phyloP scores from a whole-genome alignment of 2,329 filamentous ascomycete species.

The Apiospora koreana region DNA sequence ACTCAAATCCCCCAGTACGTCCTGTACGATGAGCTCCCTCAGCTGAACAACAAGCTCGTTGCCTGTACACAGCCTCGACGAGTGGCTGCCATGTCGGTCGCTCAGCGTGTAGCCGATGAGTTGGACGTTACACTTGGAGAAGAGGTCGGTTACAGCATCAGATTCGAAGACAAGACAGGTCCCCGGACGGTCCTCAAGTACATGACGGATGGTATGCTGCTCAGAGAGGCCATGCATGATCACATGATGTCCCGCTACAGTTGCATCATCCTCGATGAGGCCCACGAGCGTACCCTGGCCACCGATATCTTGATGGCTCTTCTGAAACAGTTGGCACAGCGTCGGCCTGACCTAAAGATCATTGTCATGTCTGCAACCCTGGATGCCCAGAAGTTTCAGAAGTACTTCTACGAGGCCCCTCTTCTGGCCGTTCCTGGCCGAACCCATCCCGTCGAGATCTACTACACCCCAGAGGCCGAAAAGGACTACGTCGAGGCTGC shows the following conservation, averaged over 20 bases:
- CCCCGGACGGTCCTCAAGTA: conserved; percentile 94
- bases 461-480: conserved; percentile 96
- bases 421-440: conserved; percentile 91
- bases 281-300: conserved; percentile 94
- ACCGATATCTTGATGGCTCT: conserved; percentile 98
- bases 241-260: conserved; percentile 89
- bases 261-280: conserved; percentile 97
- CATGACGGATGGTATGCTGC: conserved; percentile 99
- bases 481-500: conserved; percentile 96
- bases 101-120: conserved; percentile 95
- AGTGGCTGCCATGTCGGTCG: conserved; percentile 98
- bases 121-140: conserved; percentile 91
- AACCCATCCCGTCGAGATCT: conserved; percentile 96
- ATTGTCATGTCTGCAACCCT: conserved; percentile 99
- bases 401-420: conserved; percentile 93
- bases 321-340: conserved; percentile 82
- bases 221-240: conserved; percentile 96
- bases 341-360: conserved; percentile 89
- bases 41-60: conserved; percentile 82
- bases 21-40: conserved; percentile 92
- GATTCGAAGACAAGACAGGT: conserved; percentile 94
- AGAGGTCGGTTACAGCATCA: conserved; percentile 97
- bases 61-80: conserved; percentile 97
- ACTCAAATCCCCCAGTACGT: conserved; percentile 99
- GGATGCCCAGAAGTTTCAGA: conserved; percentile 96